Evolutionary conservation across 2,329 filamentous ascomycete genomes (phyloP).

Genomic region (Plectosphaerella plurivora): DNA sequence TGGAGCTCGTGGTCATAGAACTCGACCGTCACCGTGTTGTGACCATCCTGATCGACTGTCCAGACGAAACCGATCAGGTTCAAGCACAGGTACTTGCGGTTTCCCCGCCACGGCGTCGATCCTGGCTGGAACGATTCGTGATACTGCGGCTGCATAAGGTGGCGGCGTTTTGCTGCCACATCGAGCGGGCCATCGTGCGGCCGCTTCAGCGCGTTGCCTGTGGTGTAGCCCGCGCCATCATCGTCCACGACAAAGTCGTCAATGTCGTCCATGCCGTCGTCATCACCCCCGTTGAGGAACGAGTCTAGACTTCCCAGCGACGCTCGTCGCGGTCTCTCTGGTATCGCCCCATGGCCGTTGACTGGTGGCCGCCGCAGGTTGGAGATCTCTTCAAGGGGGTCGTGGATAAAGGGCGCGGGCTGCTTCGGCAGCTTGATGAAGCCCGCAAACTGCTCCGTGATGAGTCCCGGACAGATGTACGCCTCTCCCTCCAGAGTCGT

Average conservation of each 20-base stretch:
- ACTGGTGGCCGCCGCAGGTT: conserved; percentile 54
- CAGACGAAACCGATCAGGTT: conserved; percentile 94
- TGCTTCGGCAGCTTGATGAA: conserved; percentile 58
- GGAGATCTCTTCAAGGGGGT: conserved; percentile 66
- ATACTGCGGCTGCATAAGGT: conserved; percentile 55
- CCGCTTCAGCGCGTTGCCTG: conserved; percentile 48
- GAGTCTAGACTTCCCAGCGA: conserved; percentile 77
- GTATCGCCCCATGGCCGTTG: conserved; percentile 9
- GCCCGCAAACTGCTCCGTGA: conserved; percentile 52
- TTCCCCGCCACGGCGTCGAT: conserved; percentile 92
- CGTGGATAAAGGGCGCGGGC: conserved; percentile 80
- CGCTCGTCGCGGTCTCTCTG: conserved; percentile 44
- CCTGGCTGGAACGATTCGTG: conserved; percentile 91
- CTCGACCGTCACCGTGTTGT: conserved; percentile 92
- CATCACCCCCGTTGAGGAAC: conserved; percentile 60
- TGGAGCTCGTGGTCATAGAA: conserved; percentile 94
- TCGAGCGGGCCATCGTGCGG: conserved; percentile 36
- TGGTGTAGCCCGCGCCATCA: conserved; percentile 84
- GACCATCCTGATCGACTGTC: conserved; percentile 92
- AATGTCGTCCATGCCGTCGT: conserved; percentile 38
- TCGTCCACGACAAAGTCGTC: conserved; percentile 93
- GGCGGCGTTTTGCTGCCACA: conserved; percentile 43
- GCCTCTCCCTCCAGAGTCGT: conserved; percentile 90
- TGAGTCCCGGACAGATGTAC: conserved; percentile 76
- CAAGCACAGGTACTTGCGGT: conserved; percentile 86